Base-by-base conservation (phyloP, 1,139 yeast genomes). In the Scheffersomyces quercinus region DNA sequence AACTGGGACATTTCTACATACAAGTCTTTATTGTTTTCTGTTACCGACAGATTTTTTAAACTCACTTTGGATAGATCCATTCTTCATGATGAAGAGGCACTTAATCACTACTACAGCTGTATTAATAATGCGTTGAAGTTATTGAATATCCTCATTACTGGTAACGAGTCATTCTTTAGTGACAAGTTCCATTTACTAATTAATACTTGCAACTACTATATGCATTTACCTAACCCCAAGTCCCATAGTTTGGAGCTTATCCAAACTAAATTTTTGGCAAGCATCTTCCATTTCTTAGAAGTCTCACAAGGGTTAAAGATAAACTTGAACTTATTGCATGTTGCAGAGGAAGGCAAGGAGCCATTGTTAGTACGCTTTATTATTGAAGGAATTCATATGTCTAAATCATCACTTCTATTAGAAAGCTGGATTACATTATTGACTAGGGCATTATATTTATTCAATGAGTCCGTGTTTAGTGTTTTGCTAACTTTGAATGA, bases 1-100 rank as follows among this genome's bases (percentile, higher is more conserved):
- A 59, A 65, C 11, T 77, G 83, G 82, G 80, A 78, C 44, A 69
- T 81, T 5, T 80, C 88, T 0, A 82, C 87, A 0, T 85, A 85
- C 57, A 82, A 83, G 51, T 75, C 81, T 5, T 67, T 85, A 31
- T 55, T 82, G 0, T 52, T 82, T 13, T 65, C 70, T 33, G 62
- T 79, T 2, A 52, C 83, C n/a, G 63, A 72, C 39, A 77, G 70
- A 40, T 81, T 82, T 42, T 55, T 71, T 30, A 44, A 50, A 10
- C 53, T 70, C 39, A 55, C 54, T 43, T 55, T 83, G 13, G 54
- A 60, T 3, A 51, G 54, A 3, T 65, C 59, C 0, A 34, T 65
- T 1, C 45, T 65, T 2, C 41, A 48, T 1, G 59, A 60, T 35
- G 49, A 54, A 5, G 15, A 40, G 15, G 40, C 50, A 3, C 44